These are phyloP conservation scores for Talaromyces sp. DNA, from an alignment of 2,329 filamentous ascomycete species.

Conservation along the genomic window DNA sequence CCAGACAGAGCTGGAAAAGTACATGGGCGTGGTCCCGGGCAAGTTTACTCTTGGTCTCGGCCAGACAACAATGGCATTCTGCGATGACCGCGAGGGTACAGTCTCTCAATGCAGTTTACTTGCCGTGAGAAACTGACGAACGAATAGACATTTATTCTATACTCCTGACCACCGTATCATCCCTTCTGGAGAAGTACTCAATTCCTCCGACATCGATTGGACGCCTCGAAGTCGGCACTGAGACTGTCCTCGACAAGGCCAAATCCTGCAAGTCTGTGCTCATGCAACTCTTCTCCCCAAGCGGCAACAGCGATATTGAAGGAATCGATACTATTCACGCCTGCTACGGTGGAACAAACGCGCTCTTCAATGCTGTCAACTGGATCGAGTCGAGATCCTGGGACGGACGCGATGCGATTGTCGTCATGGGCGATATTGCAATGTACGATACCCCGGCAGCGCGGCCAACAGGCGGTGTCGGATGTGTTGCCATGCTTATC, in stretches of 20 bases:
- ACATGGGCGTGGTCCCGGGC: conserved; percentile 72
- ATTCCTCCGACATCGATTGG: conserved; percentile 73
- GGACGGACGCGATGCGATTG: conserved; percentile 76
- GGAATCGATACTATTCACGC: conserved; percentile 78
- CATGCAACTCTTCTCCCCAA: conserved; percentile 71
- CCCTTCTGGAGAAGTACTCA: conserved; percentile 74
- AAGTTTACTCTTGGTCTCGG: conserved; percentile 90
- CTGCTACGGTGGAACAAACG: conserved; percentile 82
- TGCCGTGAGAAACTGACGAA: not conserved
- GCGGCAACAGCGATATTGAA: conserved; percentile 74
- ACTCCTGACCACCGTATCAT: conserved; percentile 68
- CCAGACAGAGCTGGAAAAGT: conserved; percentile 75
- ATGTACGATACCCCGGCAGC: conserved; percentile 79
- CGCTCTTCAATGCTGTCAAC: conserved; percentile 74
- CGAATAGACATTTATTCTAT: conserved; percentile 76
- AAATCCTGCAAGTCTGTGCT: conserved; percentile 84
- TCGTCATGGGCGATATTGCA: conserved; percentile 75
- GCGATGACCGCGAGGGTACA: conserved; percentile 77
- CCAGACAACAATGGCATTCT: conserved; percentile 89
- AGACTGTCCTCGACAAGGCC: conserved; percentile 82
- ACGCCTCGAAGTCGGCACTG: conserved; percentile 76
- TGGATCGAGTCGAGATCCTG: conserved; percentile 82
- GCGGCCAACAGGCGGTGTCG: conserved; percentile 73
- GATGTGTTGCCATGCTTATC: conserved; percentile 71
- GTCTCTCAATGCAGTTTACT: not conserved